Evolutionary conservation across 1,284 basidiomycete genomes (phyloP).

Genomic region (Trichosporon inkin): DNA sequence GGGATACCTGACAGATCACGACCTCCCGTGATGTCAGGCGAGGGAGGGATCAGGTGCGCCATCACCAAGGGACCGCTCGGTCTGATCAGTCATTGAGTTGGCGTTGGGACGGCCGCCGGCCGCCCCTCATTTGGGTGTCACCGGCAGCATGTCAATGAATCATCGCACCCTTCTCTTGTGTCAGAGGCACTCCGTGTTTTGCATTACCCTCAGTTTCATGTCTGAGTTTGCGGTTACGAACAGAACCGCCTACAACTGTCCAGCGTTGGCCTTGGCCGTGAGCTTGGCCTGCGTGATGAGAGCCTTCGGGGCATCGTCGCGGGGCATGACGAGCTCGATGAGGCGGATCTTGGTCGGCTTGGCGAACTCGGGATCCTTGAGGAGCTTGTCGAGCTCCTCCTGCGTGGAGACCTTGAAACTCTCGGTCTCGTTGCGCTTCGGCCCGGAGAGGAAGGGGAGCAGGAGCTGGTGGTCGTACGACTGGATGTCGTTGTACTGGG

Average conservation of each 20-base stretch:
- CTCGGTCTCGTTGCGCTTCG: slow-evolving; percentile 24
- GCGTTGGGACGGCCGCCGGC: too few relatives aligned
- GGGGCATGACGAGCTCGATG: slow-evolving; percentile 50
- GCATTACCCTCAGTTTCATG: neutral
- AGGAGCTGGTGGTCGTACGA: slow-evolving; percentile 50
- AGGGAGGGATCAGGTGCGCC: too few relatives aligned
- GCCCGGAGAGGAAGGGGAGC: slow-evolving; percentile 45
- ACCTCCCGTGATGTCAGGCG: too few relatives aligned
- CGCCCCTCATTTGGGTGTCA: too few relatives aligned
- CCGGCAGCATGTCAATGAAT: too few relatives aligned
- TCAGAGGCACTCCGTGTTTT: too few relatives aligned
- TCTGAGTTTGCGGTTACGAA: neutral
- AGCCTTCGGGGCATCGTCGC: slow-evolving; percentile 43
- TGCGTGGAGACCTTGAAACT: slow-evolving; percentile 41
- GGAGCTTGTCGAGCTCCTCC: slow-evolving; percentile 57
- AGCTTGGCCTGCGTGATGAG: slow-evolving; percentile 49
- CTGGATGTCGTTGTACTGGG: slow-evolving; percentile 52
- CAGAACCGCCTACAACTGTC: neutral
- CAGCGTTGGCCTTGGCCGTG: slow-evolving; percentile 46
- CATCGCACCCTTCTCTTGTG: neutral
- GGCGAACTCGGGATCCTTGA: slow-evolving; percentile 43
- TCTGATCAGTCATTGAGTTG: too few relatives aligned
- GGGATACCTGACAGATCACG: too few relatives aligned
- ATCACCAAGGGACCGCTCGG: too few relatives aligned
- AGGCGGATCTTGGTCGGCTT: slow-evolving; percentile 42